Evolutionary conservation across 2,329 filamentous ascomycete species (phyloP), one percentile per base, ranked within the genome.

Genomic region (Phaeosphaeria sp.): DNA sequence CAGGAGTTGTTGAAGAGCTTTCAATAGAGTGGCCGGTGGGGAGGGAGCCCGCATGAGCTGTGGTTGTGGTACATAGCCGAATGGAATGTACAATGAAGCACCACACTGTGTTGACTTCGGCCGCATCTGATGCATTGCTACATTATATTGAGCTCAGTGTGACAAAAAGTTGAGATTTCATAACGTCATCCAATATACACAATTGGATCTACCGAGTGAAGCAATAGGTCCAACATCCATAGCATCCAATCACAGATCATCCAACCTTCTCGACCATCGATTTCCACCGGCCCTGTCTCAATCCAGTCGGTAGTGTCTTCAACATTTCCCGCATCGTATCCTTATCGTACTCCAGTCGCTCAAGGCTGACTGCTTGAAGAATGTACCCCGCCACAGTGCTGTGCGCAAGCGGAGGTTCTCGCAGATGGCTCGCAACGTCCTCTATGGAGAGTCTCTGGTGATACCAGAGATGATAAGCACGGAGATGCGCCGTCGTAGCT

Each of bases 1-100:
- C 94, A 89, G 84, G 88, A 95, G 83, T 68, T 95, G 51, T 97
- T 98, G 56, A 67, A 68, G 63, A 65, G 58, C 36, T 65, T 71
- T 36, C 59, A 69, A 62, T 66, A 63, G 47, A n/a, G 13, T 22
- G 13, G 1, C 25, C 17, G 20, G 20, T 18, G 41, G 41, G 15
- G n/a, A 21, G 30, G 30, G 6, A 36, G 13, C 3, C 7, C 13
- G 41, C 41, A 43, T 43, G 20, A 15, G 20, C 41, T 21, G 20
- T 43, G 15, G 20, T 10, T 3, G n/a, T 36, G 30, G 9, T 36
- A 36, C 9, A 15, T 36, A 36, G 30, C 13, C 6, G 11, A 13
- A 36, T 6, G 6, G 13, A 15, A 36, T 11, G 13, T 36, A 36
- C 13, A 13, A 13, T 15, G 13, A 3, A 15, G 5, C 3, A 11